phyloP scores from a whole-genome alignment of 148 eudicot genomes.

The Heliosperma pusillum region DNA sequence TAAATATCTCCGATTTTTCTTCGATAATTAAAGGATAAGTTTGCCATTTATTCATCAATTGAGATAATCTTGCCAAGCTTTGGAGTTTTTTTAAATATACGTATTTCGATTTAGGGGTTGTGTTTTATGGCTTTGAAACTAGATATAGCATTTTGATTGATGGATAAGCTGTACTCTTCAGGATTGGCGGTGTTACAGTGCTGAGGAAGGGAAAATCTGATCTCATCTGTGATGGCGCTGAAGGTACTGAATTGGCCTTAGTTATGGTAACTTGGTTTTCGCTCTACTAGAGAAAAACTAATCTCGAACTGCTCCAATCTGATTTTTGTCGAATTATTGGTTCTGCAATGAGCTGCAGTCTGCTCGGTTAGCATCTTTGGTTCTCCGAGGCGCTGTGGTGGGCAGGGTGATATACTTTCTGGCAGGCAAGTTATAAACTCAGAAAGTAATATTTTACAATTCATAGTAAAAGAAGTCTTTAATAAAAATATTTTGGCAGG shows the following conservation, averaged over 20 bases:
- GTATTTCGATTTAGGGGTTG: neutral
- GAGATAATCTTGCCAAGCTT: too few species aligned
- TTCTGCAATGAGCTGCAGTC: conserved; percentile 42
- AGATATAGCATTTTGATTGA: conserved; percentile 5
- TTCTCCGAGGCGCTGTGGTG: conserved; percentile 98
- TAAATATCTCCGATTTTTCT: too few species aligned
- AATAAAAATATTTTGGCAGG: too few species aligned
- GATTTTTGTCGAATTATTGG: neutral
- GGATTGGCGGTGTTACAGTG: conserved; percentile 81
- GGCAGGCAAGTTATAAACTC: conserved; percentile 59
- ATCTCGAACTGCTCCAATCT: neutral
- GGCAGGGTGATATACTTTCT: conserved; percentile 98
- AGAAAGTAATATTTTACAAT: neutral
- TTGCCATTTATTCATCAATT: neutral
- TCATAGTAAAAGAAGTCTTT: too few species aligned
- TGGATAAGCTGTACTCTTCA: conserved; percentile 33
- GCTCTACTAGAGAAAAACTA: neutral
- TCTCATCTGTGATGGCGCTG: conserved; percentile 73
- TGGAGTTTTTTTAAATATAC: neutral
- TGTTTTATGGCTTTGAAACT: neutral
- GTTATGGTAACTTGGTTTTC: neutral
- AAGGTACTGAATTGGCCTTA: conserved; percentile 41
- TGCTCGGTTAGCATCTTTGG: conserved; percentile 74
- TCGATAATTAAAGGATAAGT: too few species aligned
- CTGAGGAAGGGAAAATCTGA: conserved; percentile 84